Evolutionary conservation across 2,329 filamentous ascomycete genomes (phyloP).

Genomic region (Rhinocladiella mackenziei): DNA sequence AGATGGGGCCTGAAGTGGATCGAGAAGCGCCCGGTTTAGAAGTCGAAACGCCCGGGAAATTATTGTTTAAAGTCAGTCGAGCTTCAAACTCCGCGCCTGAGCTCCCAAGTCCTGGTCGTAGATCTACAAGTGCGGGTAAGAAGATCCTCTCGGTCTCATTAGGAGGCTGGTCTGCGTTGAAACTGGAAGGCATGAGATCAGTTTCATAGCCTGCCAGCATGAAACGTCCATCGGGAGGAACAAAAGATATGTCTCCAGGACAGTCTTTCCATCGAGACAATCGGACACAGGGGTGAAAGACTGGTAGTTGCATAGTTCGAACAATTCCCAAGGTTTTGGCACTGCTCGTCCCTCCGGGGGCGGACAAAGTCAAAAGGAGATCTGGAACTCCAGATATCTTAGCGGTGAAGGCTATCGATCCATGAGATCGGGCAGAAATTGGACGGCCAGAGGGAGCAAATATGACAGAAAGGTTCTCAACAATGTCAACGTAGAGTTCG

Average conservation of each 20-base stretch:
- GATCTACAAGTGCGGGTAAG: conserved; percentile 74
- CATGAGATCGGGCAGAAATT: conserved; percentile 80
- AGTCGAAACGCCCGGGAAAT: conserved; percentile 51
- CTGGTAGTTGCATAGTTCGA: conserved; percentile 75
- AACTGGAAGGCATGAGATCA: conserved; percentile 72
- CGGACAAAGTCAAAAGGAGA: conserved; percentile 73
- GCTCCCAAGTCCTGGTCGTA: conserved; percentile 73
- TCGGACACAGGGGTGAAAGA: conserved; percentile 93
- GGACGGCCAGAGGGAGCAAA: conserved; percentile 86
- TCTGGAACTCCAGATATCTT: conserved; percentile 95
- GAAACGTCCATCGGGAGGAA: conserved; percentile 91
- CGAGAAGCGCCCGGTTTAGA: conserved; percentile 28
- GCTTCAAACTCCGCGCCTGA: conserved; percentile 85
- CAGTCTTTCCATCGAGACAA: conserved; percentile 84
- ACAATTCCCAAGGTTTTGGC: conserved; percentile 45
- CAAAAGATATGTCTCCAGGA: conserved; percentile 88
- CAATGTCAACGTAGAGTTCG: conserved; percentile 92
- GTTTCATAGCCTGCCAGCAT: conserved; percentile 92
- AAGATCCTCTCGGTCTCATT: conserved; percentile 62
- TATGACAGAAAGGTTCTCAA: conserved; percentile 83
- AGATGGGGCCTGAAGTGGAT: conserved; percentile 46
- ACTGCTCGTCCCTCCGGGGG: conserved; percentile 74
- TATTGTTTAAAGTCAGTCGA: conserved; percentile 65
- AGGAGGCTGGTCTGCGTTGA: conserved; percentile 53
- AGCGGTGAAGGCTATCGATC: conserved; percentile 88